These are phyloP conservation scores for Aristolochia contorta DNA, from an alignment of 164 flowering plant species.

Conservation along the genomic window DNA sequence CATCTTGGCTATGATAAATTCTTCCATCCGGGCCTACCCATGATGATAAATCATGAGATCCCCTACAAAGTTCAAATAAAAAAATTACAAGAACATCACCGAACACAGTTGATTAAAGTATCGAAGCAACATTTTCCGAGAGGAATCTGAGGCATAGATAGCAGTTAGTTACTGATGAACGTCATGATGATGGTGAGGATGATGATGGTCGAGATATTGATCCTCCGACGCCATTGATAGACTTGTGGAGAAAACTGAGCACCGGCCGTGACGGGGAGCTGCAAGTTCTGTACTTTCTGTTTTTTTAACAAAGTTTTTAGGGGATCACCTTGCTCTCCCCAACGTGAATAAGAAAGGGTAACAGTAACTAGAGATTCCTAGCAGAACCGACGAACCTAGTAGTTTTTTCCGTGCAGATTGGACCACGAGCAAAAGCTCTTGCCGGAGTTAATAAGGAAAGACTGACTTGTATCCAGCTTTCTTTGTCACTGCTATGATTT, in stretches of 20 bases:
- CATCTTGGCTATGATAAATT: slow-evolving; percentile 90
- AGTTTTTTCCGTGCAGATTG: too few species aligned
- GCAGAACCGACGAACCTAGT: neutral
- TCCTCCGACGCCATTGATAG: slow-evolving; percentile 18
- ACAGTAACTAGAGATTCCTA: too few species aligned
- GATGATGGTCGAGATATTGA: slow-evolving; percentile 14
- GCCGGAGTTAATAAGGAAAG: too few species aligned
- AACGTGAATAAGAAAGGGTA: too few species aligned
- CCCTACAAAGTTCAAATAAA: slow-evolving; percentile 1
- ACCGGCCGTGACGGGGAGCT: neutral
- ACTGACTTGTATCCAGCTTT: too few species aligned
- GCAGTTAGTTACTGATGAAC: slow-evolving; percentile 8
- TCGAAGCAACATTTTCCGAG: neutral
- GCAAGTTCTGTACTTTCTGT: neutral
- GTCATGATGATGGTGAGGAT: slow-evolving; percentile 20
- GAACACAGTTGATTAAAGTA: neutral
- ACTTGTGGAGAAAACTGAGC: neutral
- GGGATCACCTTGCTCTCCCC: too few species aligned
- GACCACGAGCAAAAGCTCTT: too few species aligned
- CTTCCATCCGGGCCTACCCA: slow-evolving; percentile 84
- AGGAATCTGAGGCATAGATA: neutral
- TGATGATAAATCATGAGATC: slow-evolving; percentile 19
- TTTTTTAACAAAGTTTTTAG: too few species aligned
- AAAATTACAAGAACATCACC: neutral
- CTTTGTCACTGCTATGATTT: too few species aligned